A percentile compares a stretch with the other conserved stretches of the same genome.
phyloP scores from a whole-genome alignment of 176 grass and related monocot genomes.

The maize (Zea mays) region DNA sequence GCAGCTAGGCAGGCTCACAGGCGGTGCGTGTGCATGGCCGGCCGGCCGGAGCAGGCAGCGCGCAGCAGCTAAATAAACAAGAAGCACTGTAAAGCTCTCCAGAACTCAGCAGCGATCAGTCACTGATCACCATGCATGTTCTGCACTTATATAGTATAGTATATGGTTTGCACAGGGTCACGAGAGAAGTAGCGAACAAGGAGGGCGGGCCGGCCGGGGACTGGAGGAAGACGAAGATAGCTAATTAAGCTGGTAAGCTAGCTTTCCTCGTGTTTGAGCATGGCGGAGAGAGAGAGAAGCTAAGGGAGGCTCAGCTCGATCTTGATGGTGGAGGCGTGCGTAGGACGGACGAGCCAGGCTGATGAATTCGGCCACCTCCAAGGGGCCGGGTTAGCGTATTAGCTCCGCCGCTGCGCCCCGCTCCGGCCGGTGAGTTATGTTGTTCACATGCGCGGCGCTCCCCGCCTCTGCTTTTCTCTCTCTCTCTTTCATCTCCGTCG shows the following conservation, averaged over 20 bases:
- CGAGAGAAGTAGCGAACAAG: background rate
- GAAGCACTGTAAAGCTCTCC: background rate
- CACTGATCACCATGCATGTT: background rate
- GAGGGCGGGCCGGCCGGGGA: too few species aligned
- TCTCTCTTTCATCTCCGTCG: background rate
- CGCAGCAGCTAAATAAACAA: background rate
- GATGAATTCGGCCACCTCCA: constrained; percentile 52
- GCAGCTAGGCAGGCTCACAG: constrained; percentile 17
- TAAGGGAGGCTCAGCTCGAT: background rate
- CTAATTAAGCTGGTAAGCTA: too few species aligned
- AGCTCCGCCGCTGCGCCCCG: background rate
- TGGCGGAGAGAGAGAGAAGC: background rate
- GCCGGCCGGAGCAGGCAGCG: background rate
- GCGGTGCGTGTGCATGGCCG: background rate
- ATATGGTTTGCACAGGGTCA: too few species aligned
- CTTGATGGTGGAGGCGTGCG: background rate
- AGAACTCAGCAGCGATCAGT: background rate
- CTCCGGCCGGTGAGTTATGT: constrained; percentile 73
- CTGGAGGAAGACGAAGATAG: background rate
- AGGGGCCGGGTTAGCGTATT: too few species aligned
- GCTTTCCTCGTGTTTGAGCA: background rate
- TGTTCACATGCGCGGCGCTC: constrained; percentile 76
- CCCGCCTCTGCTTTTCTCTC: constrained; percentile 59
- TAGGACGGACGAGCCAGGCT: background rate
- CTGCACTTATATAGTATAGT: too few species aligned